Evolutionary conservation across 768 basidiomycete genomes (phyloP), one percentile per base, ranked within the genome.

Genomic region (Rhizopogon rudus): DNA sequence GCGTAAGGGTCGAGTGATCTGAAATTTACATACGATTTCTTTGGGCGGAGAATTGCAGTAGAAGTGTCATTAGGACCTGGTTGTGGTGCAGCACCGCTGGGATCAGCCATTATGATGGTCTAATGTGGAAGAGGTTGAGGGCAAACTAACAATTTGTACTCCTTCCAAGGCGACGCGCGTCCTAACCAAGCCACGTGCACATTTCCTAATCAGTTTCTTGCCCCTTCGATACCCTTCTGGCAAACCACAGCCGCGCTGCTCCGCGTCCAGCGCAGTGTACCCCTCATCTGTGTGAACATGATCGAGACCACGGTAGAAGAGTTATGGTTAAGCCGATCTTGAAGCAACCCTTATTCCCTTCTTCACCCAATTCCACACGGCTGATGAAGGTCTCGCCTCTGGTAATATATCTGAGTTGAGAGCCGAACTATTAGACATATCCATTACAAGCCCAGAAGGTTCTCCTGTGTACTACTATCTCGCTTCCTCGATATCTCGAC

Each of bases 11-110:
- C 4, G 25, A 25, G 25, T 5, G 25, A 25, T 25, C 5, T 37
- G 31, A 33, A 8, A 33, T 13, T 37, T 37, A 81, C 93, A 61
- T 71, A 97, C 96, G 93, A 95, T 81, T 97, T 96, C 90, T 98
- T 99, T 60, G 88, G 88, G 59, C 97, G 78, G 57, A 99, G 79
- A 70, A 99, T 98, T 46, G 96, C 96, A 37, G 96, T 98, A 17
- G 95, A 92, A 53, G 83, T 79, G 64, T 97, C 95, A 71, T 98
- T 87, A 25, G 87, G 84, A 48, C 86, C 89, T n/a, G 90, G 89
- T 63, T 86, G 87, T 57, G 89, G 82, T 55, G 89, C 68, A 57
- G 88, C 90, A 62, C 91, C 91, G 65, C 88, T 91, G 12, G 91
- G 88, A 75, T 93, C 90, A 60, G 86, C 86, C 87, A 79, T 77